A percentile compares a stretch with the other conserved stretches of the same genome.
Evolutionary conservation across 345 rosid species (phyloP).

Genomic region (Xanthoceras sorbifolium): DNA sequence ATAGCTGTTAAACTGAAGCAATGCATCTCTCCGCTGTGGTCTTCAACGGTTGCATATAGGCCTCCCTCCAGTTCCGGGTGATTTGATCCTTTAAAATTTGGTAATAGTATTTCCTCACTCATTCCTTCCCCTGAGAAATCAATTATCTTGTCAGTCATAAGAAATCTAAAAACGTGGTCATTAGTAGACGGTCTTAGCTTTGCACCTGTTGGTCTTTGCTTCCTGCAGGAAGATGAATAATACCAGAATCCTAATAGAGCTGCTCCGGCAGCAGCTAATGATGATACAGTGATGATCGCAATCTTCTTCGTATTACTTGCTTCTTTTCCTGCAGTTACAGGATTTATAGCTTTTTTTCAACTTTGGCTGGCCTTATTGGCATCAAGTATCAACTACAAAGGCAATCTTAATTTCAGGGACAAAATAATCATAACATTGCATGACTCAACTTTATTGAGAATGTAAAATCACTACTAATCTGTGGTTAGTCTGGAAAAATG

Average conservation of each 20-base stretch:
- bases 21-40: slow-evolving; percentile 32
- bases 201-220: slow-evolving; percentile 31
- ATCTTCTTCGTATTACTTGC: slow-evolving; percentile 24
- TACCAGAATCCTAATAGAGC: slow-evolving; percentile 34
- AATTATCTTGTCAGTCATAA: background rate
- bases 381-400: background rate
- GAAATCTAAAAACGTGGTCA: background rate
- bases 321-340: slow-evolving; percentile 24
- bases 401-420: background rate
- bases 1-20: slow-evolving; percentile 26
- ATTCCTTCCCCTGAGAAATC: slow-evolving; percentile 22
- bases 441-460: background rate
- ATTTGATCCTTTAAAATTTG: slow-evolving; percentile 13
- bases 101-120: slow-evolving; percentile 31
- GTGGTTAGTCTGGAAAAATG: background rate
- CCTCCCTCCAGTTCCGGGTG: background rate
- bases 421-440: background rate
- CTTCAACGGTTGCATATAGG: slow-evolving; percentile 17
- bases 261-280: slow-evolving; percentile 14
- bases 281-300: slow-evolving; percentile 20
- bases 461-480: background rate
- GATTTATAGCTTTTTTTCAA: no score
- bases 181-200: background rate
- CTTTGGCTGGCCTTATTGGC: background rate
- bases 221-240: slow-evolving; percentile 26